Evolutionary conservation across 305 asterid species (phyloP), one percentile per base, ranked within the genome.

Genomic region (Fraxinus baroniana): DNA sequence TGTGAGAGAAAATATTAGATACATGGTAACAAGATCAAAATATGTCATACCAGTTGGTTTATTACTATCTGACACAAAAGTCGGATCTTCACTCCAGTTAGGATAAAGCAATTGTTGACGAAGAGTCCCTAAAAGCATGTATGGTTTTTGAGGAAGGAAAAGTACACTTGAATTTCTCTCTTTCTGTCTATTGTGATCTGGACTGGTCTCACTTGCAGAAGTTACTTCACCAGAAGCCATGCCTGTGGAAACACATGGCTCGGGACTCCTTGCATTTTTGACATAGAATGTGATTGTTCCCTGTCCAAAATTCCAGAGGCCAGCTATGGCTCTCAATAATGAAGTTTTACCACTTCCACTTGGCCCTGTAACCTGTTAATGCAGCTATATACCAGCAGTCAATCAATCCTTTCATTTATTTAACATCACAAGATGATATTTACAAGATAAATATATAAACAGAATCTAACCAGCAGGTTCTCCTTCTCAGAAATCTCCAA

Each of bases 301-400:
- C 74, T 64, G 87, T 76, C 99, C 99, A 15, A 85, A 91, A 88
- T 86, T 91, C 99, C 99, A 95, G 81, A 94, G 94, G 84, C 99
- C 99, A 80, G 98, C 99, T 68, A 94, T 33, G 70, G 97, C 91
- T 90, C 98, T 94, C 83, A 95, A 84, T 70, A 94, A 81, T 49
- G 99, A 94, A 84, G 99, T 95, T 88, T 95, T 95, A 73, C 99
- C 99, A 86, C 97, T 91, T 73, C 99, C 99, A 86, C 99, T 95
- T 20, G 97, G 97, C 79, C 99, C 99, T 78, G 98, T 88, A 86
- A 95, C 76, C 98, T 95, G 95, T 89, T 82, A 87, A 86, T 77
- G 84, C 84, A 88, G 88, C 89, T 77, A 87, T 77, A 73, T 78
- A 79, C 66, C 81, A 84, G 78, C 74, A 86, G 85, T 85, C 79